Evolutionary conservation across 345 rosid genomes (phyloP), one percentile per base, ranked within the genome.

Genomic region (Eucalyptus microcorys): DNA sequence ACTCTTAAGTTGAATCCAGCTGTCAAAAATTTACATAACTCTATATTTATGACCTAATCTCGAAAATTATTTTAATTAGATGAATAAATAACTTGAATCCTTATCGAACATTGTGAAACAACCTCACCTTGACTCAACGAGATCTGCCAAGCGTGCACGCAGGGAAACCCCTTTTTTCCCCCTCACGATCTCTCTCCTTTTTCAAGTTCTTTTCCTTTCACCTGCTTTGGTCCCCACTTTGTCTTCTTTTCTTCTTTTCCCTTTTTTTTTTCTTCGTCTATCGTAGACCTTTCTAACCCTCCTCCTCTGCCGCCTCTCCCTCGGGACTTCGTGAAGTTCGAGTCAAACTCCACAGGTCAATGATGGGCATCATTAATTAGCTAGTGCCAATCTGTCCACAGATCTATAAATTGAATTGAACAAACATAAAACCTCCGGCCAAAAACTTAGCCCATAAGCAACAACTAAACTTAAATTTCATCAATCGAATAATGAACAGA

Each of bases 361-460:
- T 5, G 34, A 14, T 30, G 76, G 76, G 9, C 76, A n/a, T 2
- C 37, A 0, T n/a, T 14, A 14, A n/a, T n/a, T n/a, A 7, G 37
- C 37, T 2, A 64, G 10, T 1, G 76, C 19, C 76, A 3, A n/a
- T 14, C 76, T n/a, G 21, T n/a, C 76, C 10, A 64, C 16, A 5
- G 76, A 64, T 64, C 37, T 15, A 14, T 64, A 64, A 64, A n/a
- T 64, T 64, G 8, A 30, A n/a, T 14, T 14, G 14, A 64, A 64
- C 40, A n/a, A n/a, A 15, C 21, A 7, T 7, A 4, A 0, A 64
- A n/a, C 76, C 19, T n/a, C 9, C 34, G 0, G 40, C 76, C 34
- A 64, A 64, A 24, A n/a, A 30, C 37, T 13, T 30, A 64, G 71
- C 19, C 71, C 2, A 64, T 7, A n/a, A 64, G 76, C 76, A n/a